A percentile compares a stretch with the other conserved stretches of the same genome.
These are phyloP conservation scores for Tolypocladium pustulatum DNA, from an alignment of 2,329 filamentous ascomycete species.

Conservation along the genomic window DNA sequence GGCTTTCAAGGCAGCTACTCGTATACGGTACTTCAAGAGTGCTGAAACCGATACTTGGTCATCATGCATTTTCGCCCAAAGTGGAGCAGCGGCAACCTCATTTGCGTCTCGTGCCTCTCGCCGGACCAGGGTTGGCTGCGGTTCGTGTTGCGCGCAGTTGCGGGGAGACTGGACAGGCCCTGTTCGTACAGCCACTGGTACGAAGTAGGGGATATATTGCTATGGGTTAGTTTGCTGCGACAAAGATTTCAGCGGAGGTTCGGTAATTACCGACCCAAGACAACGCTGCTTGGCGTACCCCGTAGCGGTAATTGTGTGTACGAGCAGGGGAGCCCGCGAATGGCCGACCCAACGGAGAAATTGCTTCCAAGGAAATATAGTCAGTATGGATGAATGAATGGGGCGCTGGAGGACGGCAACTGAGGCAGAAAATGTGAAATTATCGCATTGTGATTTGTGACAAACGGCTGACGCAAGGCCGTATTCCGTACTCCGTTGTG, in stretches of 20 bases:
- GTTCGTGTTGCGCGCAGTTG: background rate
- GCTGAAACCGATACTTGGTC: background rate
- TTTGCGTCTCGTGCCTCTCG: background rate
- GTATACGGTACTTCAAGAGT: background rate
- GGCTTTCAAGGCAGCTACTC: background rate
- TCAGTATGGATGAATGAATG: background rate
- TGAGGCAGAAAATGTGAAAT: no score
- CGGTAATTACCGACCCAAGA: background rate
- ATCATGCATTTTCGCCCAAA: background rate
- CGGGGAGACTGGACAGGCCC: background rate
- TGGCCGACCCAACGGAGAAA: no score
- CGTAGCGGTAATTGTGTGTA: background rate
- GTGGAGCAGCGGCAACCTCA: background rate
- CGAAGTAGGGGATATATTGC: no score
- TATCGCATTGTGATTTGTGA: background rate
- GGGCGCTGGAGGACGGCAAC: background rate
- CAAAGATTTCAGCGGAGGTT: background rate
- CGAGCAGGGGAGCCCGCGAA: background rate
- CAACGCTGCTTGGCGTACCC: background rate
- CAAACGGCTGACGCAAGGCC: no score
- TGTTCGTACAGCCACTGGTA: no score
- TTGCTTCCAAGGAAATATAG: background rate
- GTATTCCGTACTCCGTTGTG: no score
- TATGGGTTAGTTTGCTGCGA: background rate
- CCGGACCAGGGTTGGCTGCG: background rate